Conservation (phyloP, 2,329 filamentous ascomycete species). For the Alternaria tenuissima region DNA sequence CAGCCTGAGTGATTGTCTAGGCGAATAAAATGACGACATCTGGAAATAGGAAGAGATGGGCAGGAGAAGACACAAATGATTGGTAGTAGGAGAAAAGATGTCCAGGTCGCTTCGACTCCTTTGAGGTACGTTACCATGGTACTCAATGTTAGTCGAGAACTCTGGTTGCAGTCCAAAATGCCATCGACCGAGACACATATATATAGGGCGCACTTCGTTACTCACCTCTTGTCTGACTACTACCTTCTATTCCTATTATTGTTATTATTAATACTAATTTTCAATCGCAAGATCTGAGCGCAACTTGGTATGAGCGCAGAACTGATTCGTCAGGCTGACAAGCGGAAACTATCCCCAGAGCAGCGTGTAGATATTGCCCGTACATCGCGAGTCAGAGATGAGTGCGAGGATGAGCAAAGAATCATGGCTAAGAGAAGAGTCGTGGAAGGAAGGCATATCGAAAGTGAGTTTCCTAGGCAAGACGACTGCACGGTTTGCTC, state of each 20-base stretch:
- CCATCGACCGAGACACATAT: neutral
- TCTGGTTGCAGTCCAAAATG: neutral
- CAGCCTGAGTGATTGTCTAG: neutral
- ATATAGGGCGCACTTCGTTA: neutral
- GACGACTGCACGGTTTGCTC: neutral
- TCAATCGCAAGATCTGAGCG: neutral
- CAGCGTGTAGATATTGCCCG: neutral
- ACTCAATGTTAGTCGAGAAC: neutral
- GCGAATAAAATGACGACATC: neutral
- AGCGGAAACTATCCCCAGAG: neutral
- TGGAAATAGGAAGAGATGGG: neutral
- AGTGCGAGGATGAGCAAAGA: neutral
- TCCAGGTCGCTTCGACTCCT: neutral
- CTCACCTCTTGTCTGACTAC: neutral
- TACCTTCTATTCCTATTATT: neutral
- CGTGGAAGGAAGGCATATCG: neutral
- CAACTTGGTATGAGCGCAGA: neutral
- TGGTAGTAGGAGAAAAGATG: neutral
- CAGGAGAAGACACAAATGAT: neutral
- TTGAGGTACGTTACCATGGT: neutral
- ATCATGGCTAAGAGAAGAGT: neutral
- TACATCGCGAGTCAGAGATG: neutral
- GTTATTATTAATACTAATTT: neutral
- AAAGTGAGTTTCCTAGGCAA: neutral
- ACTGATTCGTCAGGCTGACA: neutral